Evolutionary conservation across 495 filamentous ascomycete genomes (phyloP), one percentile per base, ranked within the genome.

Genomic region (Xylaria longipes): DNA sequence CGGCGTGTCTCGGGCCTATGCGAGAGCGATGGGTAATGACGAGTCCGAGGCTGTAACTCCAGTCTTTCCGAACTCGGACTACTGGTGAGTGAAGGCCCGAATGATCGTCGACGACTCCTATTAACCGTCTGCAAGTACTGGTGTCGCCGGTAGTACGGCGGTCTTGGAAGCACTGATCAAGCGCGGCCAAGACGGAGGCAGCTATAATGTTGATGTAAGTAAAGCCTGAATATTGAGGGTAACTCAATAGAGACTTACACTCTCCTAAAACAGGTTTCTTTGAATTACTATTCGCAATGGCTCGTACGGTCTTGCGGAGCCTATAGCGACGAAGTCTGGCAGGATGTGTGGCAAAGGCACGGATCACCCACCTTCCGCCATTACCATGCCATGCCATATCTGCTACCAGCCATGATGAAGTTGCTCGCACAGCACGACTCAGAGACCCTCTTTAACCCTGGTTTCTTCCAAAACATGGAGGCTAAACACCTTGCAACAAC

Each of bases 61-160:
- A 27, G 87, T 87, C 0, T 90, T 89, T 76, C 89, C 88, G 5
- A 89, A 89, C 79, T 88, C 86, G 54, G 89, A 90, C 78, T 90
- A 89, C 74, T 87, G 75, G 67, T 69, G n/a, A n/a, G 56, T 35
- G n/a, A 45, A 41, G 25, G 7, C 11, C 29, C 12, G 4, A 14
- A 33, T n/a, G 1, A 5, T 20, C n/a, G 4, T 11, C 11, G 46
- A n/a, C 8, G 31, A 29, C 7, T 45, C 33, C n/a, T 25, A 11
- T 50, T 68, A 8, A 68, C 35, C n/a, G 11, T 35, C 17, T 29
- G 22, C 54, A 61, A 69, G 67, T 39, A 75, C 76, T 45, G 67
- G 67, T 29, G 67, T 61, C 6, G 41, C 29, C 12, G 71, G 84
- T 43, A 87, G 84, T 68, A 83, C 85, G 78, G 85, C 84, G 14